Base-by-base conservation (phyloP, 2,329 filamentous ascomycete species). In the Ophiognomonia clavigignenti-juglandacearum region DNA sequence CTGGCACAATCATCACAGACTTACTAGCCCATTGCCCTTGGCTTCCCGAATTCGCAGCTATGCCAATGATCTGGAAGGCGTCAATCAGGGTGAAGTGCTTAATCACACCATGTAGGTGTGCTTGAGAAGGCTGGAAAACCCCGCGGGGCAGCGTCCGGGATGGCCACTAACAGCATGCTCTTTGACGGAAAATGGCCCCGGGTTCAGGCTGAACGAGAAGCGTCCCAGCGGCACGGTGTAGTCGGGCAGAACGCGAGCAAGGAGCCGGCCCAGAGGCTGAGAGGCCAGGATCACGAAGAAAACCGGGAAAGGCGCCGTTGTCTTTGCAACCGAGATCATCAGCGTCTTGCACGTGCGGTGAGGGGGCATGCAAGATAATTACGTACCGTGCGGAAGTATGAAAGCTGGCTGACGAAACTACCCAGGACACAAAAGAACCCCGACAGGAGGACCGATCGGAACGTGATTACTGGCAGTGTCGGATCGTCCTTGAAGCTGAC, bases 211-310 rank as follows among this genome's bases (percentile, higher is more conserved):
- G 45, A 54, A 54, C 13, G 53, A 56, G 29, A 27, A 48, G 6
- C 46, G 20, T 5, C 46, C 46, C 23, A 48, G 13, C 4, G 50
- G 50, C 4, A 56, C 50, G 6, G 27, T 48, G 13, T 46, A 56
- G 32, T 52, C 47, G 23, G 53, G 54, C 27, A 56, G 47, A 5
- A 48, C 22, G 11, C 42, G 44, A 14, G 54, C 54, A 24, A 54
- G 48, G 20, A 53, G 43, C 6, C 45, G 44, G 41, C 54, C 54
- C 22, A 56, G 48, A 8, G 50, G 51, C 9, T 49, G 48, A 5
- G 54, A 56, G n/a, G 51, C 53, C 11, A 56, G 38, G 37, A 54
- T 54, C 16, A 56, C 54, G 39, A 56, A 56, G 43, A 53, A 56
- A 6, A 56, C 50, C 3, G 54, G 51, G 14, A 54, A 56, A 13